Base-by-base conservation (phyloP, 257 asterid genomes). In the Capsicum pubescens region DNA sequence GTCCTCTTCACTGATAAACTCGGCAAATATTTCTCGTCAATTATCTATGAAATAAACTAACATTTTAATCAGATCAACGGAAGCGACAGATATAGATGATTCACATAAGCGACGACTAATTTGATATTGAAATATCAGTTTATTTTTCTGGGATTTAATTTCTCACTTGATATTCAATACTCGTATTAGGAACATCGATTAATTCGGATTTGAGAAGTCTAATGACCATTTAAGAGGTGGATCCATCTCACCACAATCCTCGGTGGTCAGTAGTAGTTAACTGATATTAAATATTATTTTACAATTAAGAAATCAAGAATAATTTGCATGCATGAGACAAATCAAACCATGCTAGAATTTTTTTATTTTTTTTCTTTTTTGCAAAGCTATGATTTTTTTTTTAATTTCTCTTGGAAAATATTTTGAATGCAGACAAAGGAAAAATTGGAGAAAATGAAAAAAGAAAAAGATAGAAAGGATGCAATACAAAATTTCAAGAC, bases 401-500 rank as follows among this genome's bases (percentile, higher is more conserved):
- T 26, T 26, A 26, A 26, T 26, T 26, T 26, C 32, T 26, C 32
- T 26, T 26, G 32, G 32, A 26, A 26, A 26, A 26, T 32, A 21
- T 32, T 8, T 79, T n/a, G n/a, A 7, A 69, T 56, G 84, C 86
- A 93, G 94, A 90, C 87, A 57, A 66, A 87, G 79, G 84, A 58
- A 13, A 89, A 83, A 48, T 87, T 79, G 36, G 87, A 39, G 6
- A 87, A 86, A 26, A 85, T 70, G 83, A 32, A 46, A 17, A 86
- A 84, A 67, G 97, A 90, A 54, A 82, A 77, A n/a, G 90, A 90
- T 50, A 91, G 59, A 86, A 91, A 90, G 83, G 95, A 94, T 16
- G 92, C 91, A 16, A 0, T 94, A 59, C 93, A 94, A 60, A 89
- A 63, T 59, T 84, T 95, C 12, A 95, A 94, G 83, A 89, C 91